Base-by-base conservation (phyloP, 129 eudicot species). In the Erigeron canadensis region DNA sequence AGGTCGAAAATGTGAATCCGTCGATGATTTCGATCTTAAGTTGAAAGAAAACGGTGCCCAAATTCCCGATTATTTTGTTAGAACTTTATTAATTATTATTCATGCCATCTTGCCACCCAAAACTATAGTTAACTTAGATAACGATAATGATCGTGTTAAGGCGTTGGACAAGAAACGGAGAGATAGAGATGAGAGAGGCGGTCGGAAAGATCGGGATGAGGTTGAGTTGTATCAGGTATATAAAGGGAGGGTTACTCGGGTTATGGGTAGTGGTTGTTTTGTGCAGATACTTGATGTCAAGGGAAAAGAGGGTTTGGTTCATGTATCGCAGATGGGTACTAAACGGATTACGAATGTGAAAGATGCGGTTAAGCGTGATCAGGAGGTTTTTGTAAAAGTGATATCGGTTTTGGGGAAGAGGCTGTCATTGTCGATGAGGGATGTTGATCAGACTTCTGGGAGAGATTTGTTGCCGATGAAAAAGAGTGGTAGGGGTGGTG, bases 41-140 rank as follows among this genome's bases (percentile, higher is more conserved):
- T 73, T 94, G 87, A 87, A 89, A 23, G 75, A 87, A 59, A 73
- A 84, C 43, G 96, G 93, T 0, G 97, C 91, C 2, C 96, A 89
- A 40, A 67, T 94, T 86, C 98, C 96, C 2, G 98, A 94, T 89
- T 87, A 94, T 71, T 87, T 94, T 53, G 95, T 85, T 9, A 80
- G 82, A 0, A 87, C 97, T 10, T 56, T 94, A 72, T 84, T 89
- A 12, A 89, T 77, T 0, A 89, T 89, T 15, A 89, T 89, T 45
- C 96, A 87, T 41, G 97, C 93, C 7, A 94, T 94, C 80, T 77
- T 94, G 78, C 95, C 95, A 13, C 96, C 98, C 0, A 81, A 74
- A 11, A 16, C 59, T 5, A 83, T 74, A 69, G 34, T 28, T 43
- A 10, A 43, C 47, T 43, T 7, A 8, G 58, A 66, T 12, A 28